phyloP scores from a whole-genome alignment of 208 protist species.

The Trypanosoma rangeli region DNA sequence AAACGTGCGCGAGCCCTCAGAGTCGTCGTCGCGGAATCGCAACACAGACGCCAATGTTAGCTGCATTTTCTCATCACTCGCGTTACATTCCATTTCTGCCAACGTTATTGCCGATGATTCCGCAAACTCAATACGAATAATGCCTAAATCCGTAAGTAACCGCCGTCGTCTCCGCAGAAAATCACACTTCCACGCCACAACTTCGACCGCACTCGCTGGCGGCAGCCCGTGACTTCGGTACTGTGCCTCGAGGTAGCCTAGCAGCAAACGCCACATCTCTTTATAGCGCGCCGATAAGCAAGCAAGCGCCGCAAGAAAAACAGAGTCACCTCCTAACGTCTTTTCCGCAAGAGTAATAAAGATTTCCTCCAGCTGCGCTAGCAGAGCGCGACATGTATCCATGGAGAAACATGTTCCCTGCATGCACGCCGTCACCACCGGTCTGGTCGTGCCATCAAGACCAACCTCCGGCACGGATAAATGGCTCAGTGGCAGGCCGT shows the following conservation, averaged over 20 bases:
- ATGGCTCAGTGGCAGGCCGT: conserved; percentile 33
- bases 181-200: too few relatives aligned
- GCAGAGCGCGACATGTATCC: conserved; percentile 29
- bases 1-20: too few relatives aligned
- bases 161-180: too few relatives aligned
- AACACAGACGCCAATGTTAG: too few relatives aligned
- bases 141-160: too few relatives aligned
- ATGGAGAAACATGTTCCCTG: conserved; percentile 69
- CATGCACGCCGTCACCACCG: conserved; percentile 38
- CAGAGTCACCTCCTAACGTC: conserved; percentile 40
- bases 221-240: conserved; percentile 15
- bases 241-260: conserved; percentile 54
- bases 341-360: conserved; percentile 51
- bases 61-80: too few relatives aligned
- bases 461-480: conserved; percentile 15
- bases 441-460: not conserved
- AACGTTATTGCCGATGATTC: too few relatives aligned
- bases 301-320: conserved; percentile 36
- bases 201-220: conserved; percentile 29
- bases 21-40: too few relatives aligned
- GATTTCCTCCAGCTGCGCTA: conserved; percentile 36
- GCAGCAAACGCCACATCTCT: conserved; percentile 62
- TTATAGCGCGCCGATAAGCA: conserved; percentile 73
- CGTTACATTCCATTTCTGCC: too few relatives aligned
- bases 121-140: too few relatives aligned